A percentile compares a stretch with the other conserved stretches of the same genome.
These are phyloP conservation scores for Fusarium sororula DNA, from an alignment of 2,329 filamentous ascomycete species.

Conservation along the genomic window DNA sequence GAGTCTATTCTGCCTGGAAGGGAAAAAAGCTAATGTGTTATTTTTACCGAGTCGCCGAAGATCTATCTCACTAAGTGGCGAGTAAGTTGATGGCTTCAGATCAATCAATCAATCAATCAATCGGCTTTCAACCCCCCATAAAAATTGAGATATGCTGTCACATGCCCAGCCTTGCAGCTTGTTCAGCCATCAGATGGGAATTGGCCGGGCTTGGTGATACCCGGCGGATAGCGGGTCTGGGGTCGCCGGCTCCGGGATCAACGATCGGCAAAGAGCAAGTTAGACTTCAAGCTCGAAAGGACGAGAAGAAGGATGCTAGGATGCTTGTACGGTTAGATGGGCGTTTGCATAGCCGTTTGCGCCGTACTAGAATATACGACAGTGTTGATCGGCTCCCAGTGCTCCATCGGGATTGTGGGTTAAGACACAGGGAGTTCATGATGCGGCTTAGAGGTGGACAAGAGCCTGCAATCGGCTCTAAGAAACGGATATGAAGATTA, in stretches of 20 bases:
- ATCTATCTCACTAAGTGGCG: no score
- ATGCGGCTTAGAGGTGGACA: conserved; percentile 28
- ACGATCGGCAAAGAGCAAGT: conserved; percentile 2
- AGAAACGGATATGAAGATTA: conserved; percentile 21
- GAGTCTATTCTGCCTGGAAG: no score
- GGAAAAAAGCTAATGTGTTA: no score
- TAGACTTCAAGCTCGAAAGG: not conserved
- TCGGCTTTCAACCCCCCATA: not conserved
- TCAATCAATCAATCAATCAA: not conserved
- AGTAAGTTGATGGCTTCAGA: no score
- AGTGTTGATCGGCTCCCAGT: not conserved
- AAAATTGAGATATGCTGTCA: not conserved
- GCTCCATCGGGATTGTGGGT: not conserved
- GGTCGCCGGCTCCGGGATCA: conserved; percentile 13
- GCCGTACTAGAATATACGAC: not conserved
- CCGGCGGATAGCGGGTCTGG: conserved; percentile 22
- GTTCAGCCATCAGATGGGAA: conserved; percentile 9
- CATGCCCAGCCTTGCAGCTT: conserved; percentile 8
- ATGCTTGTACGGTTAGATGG: not conserved
- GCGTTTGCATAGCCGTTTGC: not conserved
- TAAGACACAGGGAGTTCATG: not conserved
- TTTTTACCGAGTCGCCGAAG: no score
- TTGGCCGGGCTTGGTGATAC: conserved; percentile 23
- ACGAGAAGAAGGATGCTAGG: not conserved
- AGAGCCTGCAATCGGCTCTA: not conserved